A percentile compares a stretch with the other conserved stretches of the same genome.
Evolutionary conservation across 768 basidiomycete species (phyloP).

Genomic region (Boletus rubropictus): DNA sequence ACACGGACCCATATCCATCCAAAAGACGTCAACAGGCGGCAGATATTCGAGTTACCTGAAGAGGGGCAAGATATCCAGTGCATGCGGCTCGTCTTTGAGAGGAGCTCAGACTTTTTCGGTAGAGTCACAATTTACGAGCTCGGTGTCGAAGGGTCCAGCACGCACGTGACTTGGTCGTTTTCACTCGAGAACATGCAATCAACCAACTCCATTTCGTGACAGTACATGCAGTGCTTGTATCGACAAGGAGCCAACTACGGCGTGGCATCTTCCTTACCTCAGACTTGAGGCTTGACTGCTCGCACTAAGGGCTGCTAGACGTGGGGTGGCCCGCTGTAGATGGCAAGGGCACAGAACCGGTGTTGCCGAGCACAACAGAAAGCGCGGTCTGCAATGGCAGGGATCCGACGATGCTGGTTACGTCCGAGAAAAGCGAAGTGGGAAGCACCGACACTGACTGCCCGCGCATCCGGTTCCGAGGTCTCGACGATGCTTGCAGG

Average conservation of each 20-base stretch:
- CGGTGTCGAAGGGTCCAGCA: conserved; percentile 24
- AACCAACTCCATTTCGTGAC: conserved; percentile 25
- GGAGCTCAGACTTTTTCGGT: conserved; percentile 83
- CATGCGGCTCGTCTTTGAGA: conserved; percentile 67
- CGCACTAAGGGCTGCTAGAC: neutral
- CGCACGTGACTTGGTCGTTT: neutral
- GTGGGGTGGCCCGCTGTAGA: conserved; percentile 1
- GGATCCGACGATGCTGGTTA: neutral
- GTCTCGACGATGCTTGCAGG: neutral
- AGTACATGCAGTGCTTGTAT: conserved; percentile 15
- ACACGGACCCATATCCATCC: conserved; percentile 57
- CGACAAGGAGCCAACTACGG: conserved; percentile 1
- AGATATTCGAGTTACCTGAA: conserved; percentile 51
- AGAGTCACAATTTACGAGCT: conserved; percentile 72
- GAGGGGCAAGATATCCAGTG: conserved; percentile 31
- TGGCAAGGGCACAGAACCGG: neutral
- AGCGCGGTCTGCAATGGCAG: neutral
- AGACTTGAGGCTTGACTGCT: neutral
- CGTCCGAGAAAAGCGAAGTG: neutral
- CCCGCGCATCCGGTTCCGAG: conserved; percentile 7
- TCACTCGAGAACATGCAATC: conserved; percentile 19
- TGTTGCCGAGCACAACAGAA: neutral
- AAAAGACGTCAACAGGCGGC: conserved; percentile 72
- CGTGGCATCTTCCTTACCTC: neutral
- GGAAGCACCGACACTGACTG: conserved; percentile 1